These are phyloP conservation scores for Blastomyces silverae DNA, from an alignment of 2,329 filamentous ascomycete species.

Conservation along the genomic window DNA sequence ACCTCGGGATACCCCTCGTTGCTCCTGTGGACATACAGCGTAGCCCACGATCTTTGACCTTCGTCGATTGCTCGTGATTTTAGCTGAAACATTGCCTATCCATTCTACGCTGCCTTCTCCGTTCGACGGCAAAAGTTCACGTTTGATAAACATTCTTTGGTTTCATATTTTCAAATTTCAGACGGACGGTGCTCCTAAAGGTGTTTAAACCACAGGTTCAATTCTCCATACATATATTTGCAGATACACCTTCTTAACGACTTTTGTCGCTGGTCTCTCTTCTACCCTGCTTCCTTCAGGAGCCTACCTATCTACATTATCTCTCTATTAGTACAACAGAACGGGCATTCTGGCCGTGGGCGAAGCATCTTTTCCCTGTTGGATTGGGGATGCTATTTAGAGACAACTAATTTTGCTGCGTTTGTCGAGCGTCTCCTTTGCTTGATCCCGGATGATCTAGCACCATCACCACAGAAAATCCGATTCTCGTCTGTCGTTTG, in stretches of 20 bases:
- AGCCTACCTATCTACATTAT: too few relatives aligned
- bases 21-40: neutral
- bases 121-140: neutral
- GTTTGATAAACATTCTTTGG: neutral
- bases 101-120: neutral
- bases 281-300: neutral
- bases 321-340: neutral
- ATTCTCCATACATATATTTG: neutral
- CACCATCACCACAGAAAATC: neutral
- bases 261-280: neutral
- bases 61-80: neutral
- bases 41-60: neutral
- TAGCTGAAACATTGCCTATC: neutral
- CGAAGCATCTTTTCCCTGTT: neutral
- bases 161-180: conserved; percentile 5
- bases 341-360: neutral
- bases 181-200: neutral
- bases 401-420: neutral
- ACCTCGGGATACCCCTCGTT: too few relatives aligned
- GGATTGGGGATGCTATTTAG: neutral
- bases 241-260: neutral
- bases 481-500: neutral
- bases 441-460: neutral
- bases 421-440: neutral
- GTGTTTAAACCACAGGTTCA: neutral